phyloP scores from a whole-genome alignment of 305 asterid genomes.

The Rubia peregrina region DNA sequence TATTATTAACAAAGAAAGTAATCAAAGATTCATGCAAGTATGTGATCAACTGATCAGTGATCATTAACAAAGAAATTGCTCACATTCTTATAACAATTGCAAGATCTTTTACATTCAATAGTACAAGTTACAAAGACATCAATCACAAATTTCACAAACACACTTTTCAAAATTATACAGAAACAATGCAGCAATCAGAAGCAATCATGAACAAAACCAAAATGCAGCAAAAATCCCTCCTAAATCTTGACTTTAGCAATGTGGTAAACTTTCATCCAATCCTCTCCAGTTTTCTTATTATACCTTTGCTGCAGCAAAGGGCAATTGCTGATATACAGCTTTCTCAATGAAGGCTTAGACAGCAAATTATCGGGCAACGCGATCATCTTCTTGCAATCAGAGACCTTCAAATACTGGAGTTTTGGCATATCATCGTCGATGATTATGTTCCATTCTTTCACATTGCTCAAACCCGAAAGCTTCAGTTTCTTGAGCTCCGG shows the following conservation, averaged over 20 bases:
- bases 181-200: not conserved
- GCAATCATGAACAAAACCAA: not conserved
- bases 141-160: not conserved
- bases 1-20: too few relatives aligned
- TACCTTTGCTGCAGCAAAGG: constrained; percentile 29
- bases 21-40: too few relatives aligned
- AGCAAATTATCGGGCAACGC: constrained; percentile 34
- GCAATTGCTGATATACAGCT: constrained; percentile 36
- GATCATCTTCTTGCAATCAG: constrained; percentile 36
- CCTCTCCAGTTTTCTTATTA: constrained; percentile 29
- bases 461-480: constrained; percentile 38
- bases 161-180: not conserved
- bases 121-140: not conserved
- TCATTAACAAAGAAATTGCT: not conserved
- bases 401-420: constrained; percentile 46
- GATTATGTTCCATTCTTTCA: constrained; percentile 42
- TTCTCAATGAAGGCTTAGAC: constrained; percentile 21
- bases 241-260: constrained; percentile 6
- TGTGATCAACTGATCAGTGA: too few relatives aligned
- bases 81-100: not conserved
- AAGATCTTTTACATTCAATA: too few relatives aligned
- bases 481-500: constrained; percentile 52
- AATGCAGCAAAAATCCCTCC: not conserved
- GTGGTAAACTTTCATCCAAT: constrained; percentile 27
- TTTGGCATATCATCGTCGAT: constrained; percentile 31